phyloP scores from a whole-genome alignment of 129 eudicot genomes.

The Tagetes patula region DNA sequence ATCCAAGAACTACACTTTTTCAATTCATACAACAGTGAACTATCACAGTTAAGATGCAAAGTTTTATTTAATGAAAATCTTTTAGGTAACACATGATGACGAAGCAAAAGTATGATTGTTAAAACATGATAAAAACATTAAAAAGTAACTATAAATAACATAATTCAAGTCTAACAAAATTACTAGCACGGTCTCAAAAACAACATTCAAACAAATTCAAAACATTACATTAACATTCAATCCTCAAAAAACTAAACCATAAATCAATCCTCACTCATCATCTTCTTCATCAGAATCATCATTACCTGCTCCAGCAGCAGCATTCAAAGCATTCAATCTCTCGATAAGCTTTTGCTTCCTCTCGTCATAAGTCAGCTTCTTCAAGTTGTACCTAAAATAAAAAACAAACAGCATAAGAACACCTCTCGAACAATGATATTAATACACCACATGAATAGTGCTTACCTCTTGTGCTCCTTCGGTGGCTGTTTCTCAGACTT shows the following conservation, averaged over 20 bases:
- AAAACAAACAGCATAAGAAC: background rate
- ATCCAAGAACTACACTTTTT: no score
- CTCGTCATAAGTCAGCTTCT: conserved; percentile 78
- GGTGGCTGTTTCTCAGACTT: conserved; percentile 9
- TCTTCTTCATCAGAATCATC: conserved; percentile 43
- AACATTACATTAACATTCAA: background rate
- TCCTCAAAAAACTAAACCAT: background rate
- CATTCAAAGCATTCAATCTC: conserved; percentile 65
- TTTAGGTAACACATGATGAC: no score
- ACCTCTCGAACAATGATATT: background rate
- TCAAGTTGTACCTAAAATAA: conserved; percentile 50
- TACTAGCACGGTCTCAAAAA: background rate
- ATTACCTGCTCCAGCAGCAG: conserved; percentile 50
- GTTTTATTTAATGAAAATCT: no score
- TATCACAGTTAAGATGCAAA: no score
- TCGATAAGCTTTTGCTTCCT: conserved; percentile 64
- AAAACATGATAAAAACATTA: no score
- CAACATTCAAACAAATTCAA: background rate
- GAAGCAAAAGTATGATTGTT: no score
- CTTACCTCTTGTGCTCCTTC: conserved; percentile 6
- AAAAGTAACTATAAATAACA: background rate
- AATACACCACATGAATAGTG: no score
- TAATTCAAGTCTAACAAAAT: conserved; percentile 12
- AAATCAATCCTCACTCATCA: background rate
- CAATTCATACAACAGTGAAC: no score